Percentiles rank a stretch among this genome's conserved stretches.
These are phyloP conservation scores for Aspergillus chevalieri DNA, from an alignment of 2,329 filamentous ascomycete species.

Conservation along the genomic window DNA sequence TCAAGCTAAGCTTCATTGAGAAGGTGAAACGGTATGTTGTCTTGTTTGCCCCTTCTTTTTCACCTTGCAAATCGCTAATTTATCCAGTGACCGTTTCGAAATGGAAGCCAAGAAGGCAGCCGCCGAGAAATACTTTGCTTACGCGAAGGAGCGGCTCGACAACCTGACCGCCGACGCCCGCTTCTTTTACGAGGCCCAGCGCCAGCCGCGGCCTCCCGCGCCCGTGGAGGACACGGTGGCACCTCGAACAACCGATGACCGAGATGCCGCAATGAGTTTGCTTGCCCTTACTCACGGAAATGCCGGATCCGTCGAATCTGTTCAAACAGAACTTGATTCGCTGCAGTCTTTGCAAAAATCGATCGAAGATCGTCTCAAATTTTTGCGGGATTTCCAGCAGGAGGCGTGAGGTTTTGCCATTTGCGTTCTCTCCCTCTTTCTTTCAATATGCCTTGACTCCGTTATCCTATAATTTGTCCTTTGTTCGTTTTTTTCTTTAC, in stretches of 20 bases:
- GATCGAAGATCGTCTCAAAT: conserved; percentile 19
- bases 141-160: conserved; percentile 19
- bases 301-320: neutral
- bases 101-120: conserved; percentile 13
- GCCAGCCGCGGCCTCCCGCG: conserved; percentile 9
- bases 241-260: conserved; percentile 23
- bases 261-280: conserved; percentile 28
- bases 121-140: conserved; percentile 18
- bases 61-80: neutral
- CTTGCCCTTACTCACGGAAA: conserved; percentile 19
- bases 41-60: neutral
- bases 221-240: conserved; percentile 14
- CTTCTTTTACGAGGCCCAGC: conserved; percentile 23
- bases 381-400: neutral
- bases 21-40: conserved; percentile 45
- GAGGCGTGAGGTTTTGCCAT: neutral
- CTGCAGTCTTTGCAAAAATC: conserved; percentile 25
- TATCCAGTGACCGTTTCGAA: conserved; percentile 3
- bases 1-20: conserved; percentile 67
- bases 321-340: conserved; percentile 20
- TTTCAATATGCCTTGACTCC: neutral
- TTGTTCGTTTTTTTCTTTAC: no score
- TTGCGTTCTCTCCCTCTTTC: neutral
- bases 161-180: conserved; percentile 19
- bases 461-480: no score